These are phyloP conservation scores for Viola odorata DNA, from an alignment of 345 rosid species.

Conservation along the genomic window DNA sequence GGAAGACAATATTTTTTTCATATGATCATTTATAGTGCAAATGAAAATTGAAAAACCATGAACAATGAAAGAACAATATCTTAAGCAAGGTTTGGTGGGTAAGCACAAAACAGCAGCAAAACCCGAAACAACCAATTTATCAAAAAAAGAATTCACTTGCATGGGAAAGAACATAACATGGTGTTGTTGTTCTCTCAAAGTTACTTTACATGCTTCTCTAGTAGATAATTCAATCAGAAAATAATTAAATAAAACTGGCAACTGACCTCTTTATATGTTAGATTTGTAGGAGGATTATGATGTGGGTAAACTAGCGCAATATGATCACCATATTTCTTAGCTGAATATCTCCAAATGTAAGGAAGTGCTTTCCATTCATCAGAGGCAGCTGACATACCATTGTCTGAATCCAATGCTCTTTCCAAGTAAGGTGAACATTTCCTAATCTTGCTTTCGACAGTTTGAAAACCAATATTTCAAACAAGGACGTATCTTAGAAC, in stretches of 20 bases:
- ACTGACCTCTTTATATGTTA: conserved; percentile 71
- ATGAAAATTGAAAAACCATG: conserved; percentile 1
- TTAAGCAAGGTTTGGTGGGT: too few relatives aligned
- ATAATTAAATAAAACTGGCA: neutral
- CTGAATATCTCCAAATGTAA: conserved; percentile 85
- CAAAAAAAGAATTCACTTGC: neutral
- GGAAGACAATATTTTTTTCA: neutral
- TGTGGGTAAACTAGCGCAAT: conserved; percentile 76
- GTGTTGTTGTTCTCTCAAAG: neutral
- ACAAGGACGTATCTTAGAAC: neutral
- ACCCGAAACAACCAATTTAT: neutral
- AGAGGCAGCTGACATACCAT: conserved; percentile 26
- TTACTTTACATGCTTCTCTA: neutral
- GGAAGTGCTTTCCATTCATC: conserved; percentile 82
- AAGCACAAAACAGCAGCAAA: neutral
- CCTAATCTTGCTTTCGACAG: conserved; percentile 44
- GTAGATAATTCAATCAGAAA: neutral
- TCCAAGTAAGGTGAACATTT: conserved; percentile 62
- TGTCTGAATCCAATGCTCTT: conserved; percentile 26
- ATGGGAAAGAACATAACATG: neutral
- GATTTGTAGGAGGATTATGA: conserved; percentile 70
- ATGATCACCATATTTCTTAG: conserved; percentile 67
- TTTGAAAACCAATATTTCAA: conserved; percentile 25
- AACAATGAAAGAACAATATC: neutral
- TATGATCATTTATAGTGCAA: neutral